A percentile compares a stretch with the other conserved stretches of the same genome.
Conservation (phyloP, 129 eudicot species). For the Glebionis coronaria region DNA sequence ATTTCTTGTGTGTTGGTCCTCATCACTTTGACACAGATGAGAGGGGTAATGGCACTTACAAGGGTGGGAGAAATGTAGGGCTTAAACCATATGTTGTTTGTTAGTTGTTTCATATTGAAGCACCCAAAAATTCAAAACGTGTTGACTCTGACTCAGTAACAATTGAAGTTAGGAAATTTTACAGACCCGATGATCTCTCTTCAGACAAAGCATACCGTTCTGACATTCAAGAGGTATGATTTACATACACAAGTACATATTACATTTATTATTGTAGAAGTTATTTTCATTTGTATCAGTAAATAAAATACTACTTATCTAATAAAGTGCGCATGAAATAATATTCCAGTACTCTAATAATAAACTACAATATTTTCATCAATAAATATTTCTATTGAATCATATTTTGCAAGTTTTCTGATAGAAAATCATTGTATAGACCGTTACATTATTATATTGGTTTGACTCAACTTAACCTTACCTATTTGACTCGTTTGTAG, state of each 20-base stretch:
- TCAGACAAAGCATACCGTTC: constrained; percentile 81
- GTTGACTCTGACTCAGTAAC: constrained; percentile 38
- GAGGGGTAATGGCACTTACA: constrained; percentile 45
- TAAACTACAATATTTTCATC: too few relatives aligned
- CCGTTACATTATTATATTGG: too few relatives aligned
- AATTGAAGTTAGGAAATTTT: constrained; percentile 68
- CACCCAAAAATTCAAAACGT: constrained; percentile 39
- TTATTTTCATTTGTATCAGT: too few relatives aligned
- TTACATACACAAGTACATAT: not conserved
- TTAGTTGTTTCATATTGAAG: constrained; percentile 60
- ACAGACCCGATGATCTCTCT: constrained; percentile 87
- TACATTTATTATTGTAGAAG: too few relatives aligned
- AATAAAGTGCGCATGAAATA: too few relatives aligned
- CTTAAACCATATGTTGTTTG: constrained; percentile 76
- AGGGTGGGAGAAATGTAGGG: constrained; percentile 88
- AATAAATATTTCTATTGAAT: too few relatives aligned
- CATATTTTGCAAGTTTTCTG: too few relatives aligned
- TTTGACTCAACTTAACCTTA: too few relatives aligned
- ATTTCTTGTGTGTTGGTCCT: constrained; percentile 75
- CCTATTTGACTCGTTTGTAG: too few relatives aligned
- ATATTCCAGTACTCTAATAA: too few relatives aligned
- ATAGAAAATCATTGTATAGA: too few relatives aligned
- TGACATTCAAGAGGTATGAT: constrained; percentile 81
- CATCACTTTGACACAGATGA: constrained; percentile 51
- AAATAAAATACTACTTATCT: too few relatives aligned